Evolutionary conservation across 805 yeast genomes (phyloP).

Genomic region (Metschnikowia koreensis): DNA sequence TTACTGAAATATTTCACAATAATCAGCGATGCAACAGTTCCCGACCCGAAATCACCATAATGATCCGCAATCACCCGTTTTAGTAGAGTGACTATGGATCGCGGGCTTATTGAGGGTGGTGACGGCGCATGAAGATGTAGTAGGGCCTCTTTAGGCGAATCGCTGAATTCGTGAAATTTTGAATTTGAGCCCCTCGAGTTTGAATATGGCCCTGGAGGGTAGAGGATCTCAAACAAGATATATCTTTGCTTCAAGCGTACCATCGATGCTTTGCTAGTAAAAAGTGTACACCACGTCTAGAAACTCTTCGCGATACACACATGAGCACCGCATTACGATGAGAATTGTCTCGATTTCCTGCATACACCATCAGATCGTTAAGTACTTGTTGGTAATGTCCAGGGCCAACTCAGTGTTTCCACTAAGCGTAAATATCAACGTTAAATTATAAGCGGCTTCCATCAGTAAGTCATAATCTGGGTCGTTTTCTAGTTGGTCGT

Average conservation of each 20-base stretch:
- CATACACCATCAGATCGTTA: conserved; percentile 41
- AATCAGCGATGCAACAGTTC: conserved; percentile 57
- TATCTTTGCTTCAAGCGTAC: conserved; percentile 87
- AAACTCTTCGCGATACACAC: neutral
- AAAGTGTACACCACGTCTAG: neutral
- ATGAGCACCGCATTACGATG: neutral
- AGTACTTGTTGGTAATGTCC: conserved; percentile 60
- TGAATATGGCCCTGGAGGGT: conserved; percentile 46
- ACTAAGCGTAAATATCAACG: conserved; percentile 68
- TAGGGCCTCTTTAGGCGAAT: conserved; percentile 37
- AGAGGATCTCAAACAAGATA: conserved; percentile 72
- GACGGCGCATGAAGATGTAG: conserved; percentile 52
- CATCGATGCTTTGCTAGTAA: conserved; percentile 44
- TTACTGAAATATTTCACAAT: conserved; percentile 77
- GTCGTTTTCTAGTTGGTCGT: conserved; percentile 40
- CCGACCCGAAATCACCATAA: conserved; percentile 80
- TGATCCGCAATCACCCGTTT: conserved; percentile 55
- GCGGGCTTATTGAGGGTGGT: conserved; percentile 46
- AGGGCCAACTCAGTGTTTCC: conserved; percentile 71
- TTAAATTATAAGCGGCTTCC: conserved; percentile 86
- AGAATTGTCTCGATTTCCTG: conserved; percentile 1
- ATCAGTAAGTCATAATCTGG: conserved; percentile 53
- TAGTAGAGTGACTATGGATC: conserved; percentile 51
- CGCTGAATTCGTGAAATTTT: conserved; percentile 23
- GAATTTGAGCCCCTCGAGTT: conserved; percentile 11